These are phyloP conservation scores for Candida silvatica DNA, from an alignment of 805 yeast genomes.

Conservation along the genomic window DNA sequence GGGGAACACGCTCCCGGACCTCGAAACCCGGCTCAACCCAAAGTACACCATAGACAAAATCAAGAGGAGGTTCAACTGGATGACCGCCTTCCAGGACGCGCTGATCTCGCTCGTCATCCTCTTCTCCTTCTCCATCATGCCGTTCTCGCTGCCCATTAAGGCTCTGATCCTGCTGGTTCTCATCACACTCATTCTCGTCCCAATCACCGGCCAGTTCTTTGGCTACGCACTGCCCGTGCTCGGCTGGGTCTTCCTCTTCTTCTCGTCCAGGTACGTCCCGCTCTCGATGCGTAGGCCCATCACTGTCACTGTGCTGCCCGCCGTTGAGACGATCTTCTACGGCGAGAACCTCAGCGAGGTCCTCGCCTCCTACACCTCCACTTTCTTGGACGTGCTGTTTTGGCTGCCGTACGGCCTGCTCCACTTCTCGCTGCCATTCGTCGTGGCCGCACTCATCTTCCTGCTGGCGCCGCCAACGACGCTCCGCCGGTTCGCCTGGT, in stretches of 20 bases:
- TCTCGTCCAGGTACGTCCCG: constrained; percentile 69
- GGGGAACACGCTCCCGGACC: constrained; percentile 5
- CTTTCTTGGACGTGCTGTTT: constrained; percentile 70
- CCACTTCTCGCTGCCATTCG: constrained; percentile 87
- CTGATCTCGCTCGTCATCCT: constrained; percentile 12
- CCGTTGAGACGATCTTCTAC: constrained; percentile 84
- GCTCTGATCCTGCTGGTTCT: constrained; percentile 7
- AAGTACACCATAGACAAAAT: constrained; percentile 2
- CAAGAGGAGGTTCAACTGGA: not conserved
- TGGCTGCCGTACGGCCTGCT: constrained; percentile 94
- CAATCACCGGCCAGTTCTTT: constrained; percentile 80
- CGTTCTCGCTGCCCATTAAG: constrained; percentile 11
- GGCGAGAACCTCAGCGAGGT: constrained; percentile 88
- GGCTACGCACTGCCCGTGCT: constrained; percentile 76
- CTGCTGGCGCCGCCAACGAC: constrained; percentile 89
- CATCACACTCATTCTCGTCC: constrained; percentile 39
- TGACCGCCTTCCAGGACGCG: constrained; percentile 9
- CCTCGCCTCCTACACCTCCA: constrained; percentile 63
- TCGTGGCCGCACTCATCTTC: constrained; percentile 70
- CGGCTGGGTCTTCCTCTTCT: constrained; percentile 82
- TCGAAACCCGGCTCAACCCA: constrained; percentile 6
- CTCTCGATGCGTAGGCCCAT: constrained; percentile 74
- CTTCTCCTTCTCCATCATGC: constrained; percentile 18
- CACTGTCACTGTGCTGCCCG: constrained; percentile 83
- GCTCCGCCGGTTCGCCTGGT: constrained; percentile 76